Evolutionary conservation across 2,329 filamentous ascomycete species (phyloP).

Genomic region (Camillea tinctor): DNA sequence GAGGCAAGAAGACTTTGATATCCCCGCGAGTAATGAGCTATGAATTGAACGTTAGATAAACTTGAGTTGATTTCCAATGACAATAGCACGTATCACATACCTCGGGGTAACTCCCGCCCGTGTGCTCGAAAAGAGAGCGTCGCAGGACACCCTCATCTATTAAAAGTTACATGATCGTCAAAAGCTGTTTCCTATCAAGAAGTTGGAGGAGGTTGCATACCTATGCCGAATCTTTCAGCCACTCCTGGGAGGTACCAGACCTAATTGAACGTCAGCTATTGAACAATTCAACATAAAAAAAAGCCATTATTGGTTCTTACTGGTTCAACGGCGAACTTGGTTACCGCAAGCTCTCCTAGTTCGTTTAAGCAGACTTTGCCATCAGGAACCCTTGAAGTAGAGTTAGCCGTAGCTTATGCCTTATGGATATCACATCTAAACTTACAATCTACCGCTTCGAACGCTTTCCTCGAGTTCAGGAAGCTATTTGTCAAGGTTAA

Average conservation of each 20-base stretch:
- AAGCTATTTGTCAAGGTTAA: constrained; percentile 45
- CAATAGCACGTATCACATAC: constrained; percentile 31
- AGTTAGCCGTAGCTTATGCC: constrained; percentile 13
- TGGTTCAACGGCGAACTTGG: constrained; percentile 95
- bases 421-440: neutral
- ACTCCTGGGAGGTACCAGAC: constrained; percentile 84
- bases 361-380: constrained; percentile 88
- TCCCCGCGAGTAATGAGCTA: constrained; percentile 86
- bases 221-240: constrained; percentile 89
- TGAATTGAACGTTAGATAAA: constrained; percentile 20
- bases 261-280: constrained; percentile 27
- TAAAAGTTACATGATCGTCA: constrained; percentile 27
- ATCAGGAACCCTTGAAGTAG: constrained; percentile 56
- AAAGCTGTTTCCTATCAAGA: constrained; percentile 9
- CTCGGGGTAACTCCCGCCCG: constrained; percentile 93
- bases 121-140: constrained; percentile 88
- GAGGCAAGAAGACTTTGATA: constrained; percentile 93
- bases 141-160: constrained; percentile 81
- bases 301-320: constrained; percentile 50
- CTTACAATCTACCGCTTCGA: constrained; percentile 68
- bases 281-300: neutral
- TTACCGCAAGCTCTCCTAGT: constrained; percentile 85
- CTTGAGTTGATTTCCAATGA: neutral
- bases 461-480: constrained; percentile 92
- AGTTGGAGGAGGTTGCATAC: constrained; percentile 39